Percentiles rank a stretch among this genome's conserved stretches.
These are phyloP conservation scores for Metarhizium guizhouense DNA, from an alignment of 2,329 filamentous ascomycete genomes.

Conservation along the genomic window DNA sequence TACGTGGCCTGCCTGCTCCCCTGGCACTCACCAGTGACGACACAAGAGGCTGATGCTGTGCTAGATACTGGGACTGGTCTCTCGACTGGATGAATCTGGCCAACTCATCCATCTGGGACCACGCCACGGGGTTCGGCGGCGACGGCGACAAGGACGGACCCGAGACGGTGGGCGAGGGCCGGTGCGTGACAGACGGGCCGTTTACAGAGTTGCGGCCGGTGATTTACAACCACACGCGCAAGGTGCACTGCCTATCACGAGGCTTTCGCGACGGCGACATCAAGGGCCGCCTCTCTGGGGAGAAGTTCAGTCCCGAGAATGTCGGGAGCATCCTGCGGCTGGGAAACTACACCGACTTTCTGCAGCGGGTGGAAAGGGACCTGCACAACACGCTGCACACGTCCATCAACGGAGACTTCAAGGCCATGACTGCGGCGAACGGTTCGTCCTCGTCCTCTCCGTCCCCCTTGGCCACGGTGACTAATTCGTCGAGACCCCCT, in stretches of 20 bases:
- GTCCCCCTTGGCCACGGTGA: background rate
- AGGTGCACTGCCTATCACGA: constrained; percentile 6
- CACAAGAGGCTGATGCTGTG: background rate
- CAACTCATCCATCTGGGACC: constrained; percentile 10
- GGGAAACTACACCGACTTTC: background rate
- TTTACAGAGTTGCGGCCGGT: constrained; percentile 9
- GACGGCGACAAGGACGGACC: constrained; percentile 6
- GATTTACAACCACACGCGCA: constrained; percentile 7
- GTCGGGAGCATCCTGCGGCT: background rate
- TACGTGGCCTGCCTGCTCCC: background rate
- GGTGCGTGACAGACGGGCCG: constrained; percentile 9
- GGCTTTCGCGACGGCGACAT: constrained; percentile 4
- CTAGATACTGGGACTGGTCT: constrained; percentile 8
- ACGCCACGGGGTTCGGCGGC: constrained; percentile 9
- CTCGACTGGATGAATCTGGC: constrained; percentile 11
- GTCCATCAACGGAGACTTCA: constrained; percentile 7
- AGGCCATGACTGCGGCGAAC: constrained; percentile 8
- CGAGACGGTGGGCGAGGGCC: constrained; percentile 5
- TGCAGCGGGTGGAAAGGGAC: constrained; percentile 3
- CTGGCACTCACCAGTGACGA: background rate
- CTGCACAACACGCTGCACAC: constrained; percentile 6
- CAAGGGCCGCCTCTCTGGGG: constrained; percentile 2
- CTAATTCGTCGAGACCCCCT: constrained; percentile 4
- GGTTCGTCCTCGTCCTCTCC: background rate
- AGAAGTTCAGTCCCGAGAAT: constrained; percentile 3